Evolutionary conservation across 2,329 filamentous ascomycete genomes (phyloP), one percentile per base, ranked within the genome.

Genomic region (Cercospora sesami): DNA sequence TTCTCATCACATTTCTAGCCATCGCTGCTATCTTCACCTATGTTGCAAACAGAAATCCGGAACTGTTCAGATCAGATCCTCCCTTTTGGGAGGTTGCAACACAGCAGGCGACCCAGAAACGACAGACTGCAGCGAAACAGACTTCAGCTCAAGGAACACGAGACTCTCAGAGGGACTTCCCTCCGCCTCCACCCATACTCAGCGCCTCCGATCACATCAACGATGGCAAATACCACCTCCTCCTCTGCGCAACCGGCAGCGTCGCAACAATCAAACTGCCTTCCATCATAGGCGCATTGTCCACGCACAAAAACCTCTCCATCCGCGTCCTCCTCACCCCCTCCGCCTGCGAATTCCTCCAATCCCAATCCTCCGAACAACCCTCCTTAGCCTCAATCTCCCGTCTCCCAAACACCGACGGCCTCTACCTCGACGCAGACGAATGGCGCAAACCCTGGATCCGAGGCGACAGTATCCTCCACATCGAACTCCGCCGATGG

Each of bases 401-500:
- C 12, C 74, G 79, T 2, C 80, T 92, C 5, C 87, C 89, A 3
- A 90, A 91, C 71, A 91, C 98, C 6, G 93, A 96, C 53, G 91
- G 85, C 21, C 85, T 97, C 59, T 94, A 97, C 79, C 83, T 85
- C 8, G 93, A 98, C 76, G 86, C 87, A n/a, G 91, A 94, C 71
- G 95, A 98, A 79, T 97, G 94, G 93, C 82, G 83, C 12, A 82
- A 84, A 53, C 88, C 91, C 0, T 98, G 94, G 94, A 86, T 84
- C 23, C 86, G 94, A 2, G 92, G 91, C 3, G 87, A 87, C n/a
- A 84, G 85, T 3, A 96, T 99, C 58, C 81, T 98, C 65, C 95
- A 99, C 77, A 98, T 99, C 73, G 92, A 96, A 79, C 82, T 97
- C 64, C 84, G 94, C 31, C 85, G 91, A 70, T 91, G 91, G 94